Evolutionary conservation across 2,329 filamentous ascomycete species (phyloP), one percentile per base, ranked within the genome.

Genomic region (Botrytis byssoidea): DNA sequence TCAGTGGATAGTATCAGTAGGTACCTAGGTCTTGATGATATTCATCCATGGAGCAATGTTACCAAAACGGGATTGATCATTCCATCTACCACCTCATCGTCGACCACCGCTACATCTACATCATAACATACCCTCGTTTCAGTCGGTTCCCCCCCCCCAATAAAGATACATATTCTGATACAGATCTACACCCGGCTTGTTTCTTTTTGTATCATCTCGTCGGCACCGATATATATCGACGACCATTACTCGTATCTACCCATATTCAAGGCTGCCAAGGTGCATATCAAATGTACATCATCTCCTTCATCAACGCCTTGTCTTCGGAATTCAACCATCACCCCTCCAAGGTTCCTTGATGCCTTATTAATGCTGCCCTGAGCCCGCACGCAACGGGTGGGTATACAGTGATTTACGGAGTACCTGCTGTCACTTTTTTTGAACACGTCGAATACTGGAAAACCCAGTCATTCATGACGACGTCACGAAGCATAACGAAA

Each of bases 261-360:
- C n/a, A 68, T 22, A n/a, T 51, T 51, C 65, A 68, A 42, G 61
- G n/a, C 14, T 68, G 66, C 48, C 66, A 68, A 68, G 66, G 35
- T 67, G 48, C 65, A 68, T 68, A 57, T 68, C 65, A 42, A 37
- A 68, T 68, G 48, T 68, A 68, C 35, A 68, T 68, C 65, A 68
- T 68, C 65, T 68, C 65, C 64, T 68, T 68, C 35, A 42, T 57
- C 40, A 57, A 57, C 48, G 65, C 65, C 46, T 67, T 40, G 65
- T 67, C 60, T 68, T 70, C 57, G 68, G 68, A 29, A 65, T 63
- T 22, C 12, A 22, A 12, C 55, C 20, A 37, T 48, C 68, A 40
- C 29, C 57, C 69, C 57, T 46, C 57, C 57, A 48, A 22, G 25
- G n/a, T 57, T 48, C 48, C 65, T 68, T 65, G 69, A 71, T 61